A percentile compares a stretch with the other conserved stretches of the same genome.
Conservation (phyloP, 202 grass and related monocot species). For the Miscanthus sacchariflorus region DNA sequence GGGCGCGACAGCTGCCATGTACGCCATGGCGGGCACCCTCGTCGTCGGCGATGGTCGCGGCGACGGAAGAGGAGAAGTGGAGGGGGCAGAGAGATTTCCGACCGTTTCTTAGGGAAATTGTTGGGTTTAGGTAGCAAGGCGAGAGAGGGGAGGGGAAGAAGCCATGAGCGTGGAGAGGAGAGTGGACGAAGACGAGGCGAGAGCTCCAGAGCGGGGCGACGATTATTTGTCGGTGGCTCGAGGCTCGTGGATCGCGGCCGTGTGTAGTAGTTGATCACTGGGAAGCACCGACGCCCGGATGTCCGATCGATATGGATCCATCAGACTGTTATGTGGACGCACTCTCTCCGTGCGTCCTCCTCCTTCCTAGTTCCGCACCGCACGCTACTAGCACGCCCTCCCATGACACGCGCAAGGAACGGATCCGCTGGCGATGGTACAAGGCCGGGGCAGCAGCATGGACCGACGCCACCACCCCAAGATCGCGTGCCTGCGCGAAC, state of each 20-base stretch:
- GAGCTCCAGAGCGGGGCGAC: not conserved
- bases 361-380: too few species aligned
- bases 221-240: slow-evolving; percentile 6
- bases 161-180: not conserved
- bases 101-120: not conserved
- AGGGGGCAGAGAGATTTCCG: not conserved
- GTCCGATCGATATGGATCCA: too few species aligned
- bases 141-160: not conserved
- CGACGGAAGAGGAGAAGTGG: not conserved
- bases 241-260: not conserved
- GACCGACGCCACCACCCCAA: too few species aligned
- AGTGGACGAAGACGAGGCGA: not conserved
- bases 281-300: too few species aligned
- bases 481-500: too few species aligned
- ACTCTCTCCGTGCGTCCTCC: too few species aligned
- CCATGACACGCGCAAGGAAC: too few species aligned
- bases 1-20: not conserved
- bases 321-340: too few species aligned
- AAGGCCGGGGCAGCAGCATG: too few species aligned
- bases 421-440: too few species aligned
- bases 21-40: not conserved
- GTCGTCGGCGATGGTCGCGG: not conserved
- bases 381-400: too few species aligned
- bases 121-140: not conserved
- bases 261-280: not conserved